A percentile compares a stretch with the other conserved stretches of the same genome.
Conservation (phyloP, 768 basidiomycete genomes). For the Termitomyces sp. region DNA sequence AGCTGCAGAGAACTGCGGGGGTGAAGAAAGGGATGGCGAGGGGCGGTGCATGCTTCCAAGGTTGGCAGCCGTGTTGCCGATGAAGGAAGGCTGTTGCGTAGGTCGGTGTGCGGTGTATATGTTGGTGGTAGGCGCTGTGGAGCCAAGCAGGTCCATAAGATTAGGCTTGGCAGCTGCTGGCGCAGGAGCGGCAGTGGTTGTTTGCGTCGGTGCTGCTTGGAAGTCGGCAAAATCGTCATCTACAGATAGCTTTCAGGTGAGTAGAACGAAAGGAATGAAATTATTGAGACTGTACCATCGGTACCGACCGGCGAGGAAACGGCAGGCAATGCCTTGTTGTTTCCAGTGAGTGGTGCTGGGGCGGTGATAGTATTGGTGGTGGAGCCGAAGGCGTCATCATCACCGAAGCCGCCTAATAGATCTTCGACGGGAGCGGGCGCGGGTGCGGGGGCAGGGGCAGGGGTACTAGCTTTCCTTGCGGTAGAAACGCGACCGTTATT, state of each 20-base stretch:
- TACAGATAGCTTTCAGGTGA: slow-evolving; percentile 14
- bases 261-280: neutral
- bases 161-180: slow-evolving; percentile 28
- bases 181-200: slow-evolving; percentile 23
- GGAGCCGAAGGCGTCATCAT: slow-evolving; percentile 55
- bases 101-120: slow-evolving; percentile 26
- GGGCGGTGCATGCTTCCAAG: slow-evolving; percentile 34
- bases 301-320: slow-evolving; percentile 34
- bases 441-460: slow-evolving; percentile 28
- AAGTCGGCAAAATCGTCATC: slow-evolving; percentile 90
- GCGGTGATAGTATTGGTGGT: slow-evolving; percentile 31
- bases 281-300: slow-evolving; percentile 34
- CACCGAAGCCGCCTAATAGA: slow-evolving; percentile 74
- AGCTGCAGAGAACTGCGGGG: slow-evolving; percentile 28
- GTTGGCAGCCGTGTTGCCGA: slow-evolving; percentile 21
- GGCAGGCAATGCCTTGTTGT: slow-evolving; percentile 55
- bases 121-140: slow-evolving; percentile 25
- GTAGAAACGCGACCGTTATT: slow-evolving; percentile 23
- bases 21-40: slow-evolving; percentile 32
- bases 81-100: slow-evolving; percentile 24
- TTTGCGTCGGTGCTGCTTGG: slow-evolving; percentile 62
- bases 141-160: slow-evolving; percentile 48
- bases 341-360: slow-evolving; percentile 27
- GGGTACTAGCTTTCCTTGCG: slow-evolving; percentile 33
- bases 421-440: slow-evolving; percentile 46